Evolutionary conservation across 2,329 filamentous ascomycete species (phyloP), one percentile per base, ranked within the genome.

Genomic region (Trichoderma brevicompactum): DNA sequence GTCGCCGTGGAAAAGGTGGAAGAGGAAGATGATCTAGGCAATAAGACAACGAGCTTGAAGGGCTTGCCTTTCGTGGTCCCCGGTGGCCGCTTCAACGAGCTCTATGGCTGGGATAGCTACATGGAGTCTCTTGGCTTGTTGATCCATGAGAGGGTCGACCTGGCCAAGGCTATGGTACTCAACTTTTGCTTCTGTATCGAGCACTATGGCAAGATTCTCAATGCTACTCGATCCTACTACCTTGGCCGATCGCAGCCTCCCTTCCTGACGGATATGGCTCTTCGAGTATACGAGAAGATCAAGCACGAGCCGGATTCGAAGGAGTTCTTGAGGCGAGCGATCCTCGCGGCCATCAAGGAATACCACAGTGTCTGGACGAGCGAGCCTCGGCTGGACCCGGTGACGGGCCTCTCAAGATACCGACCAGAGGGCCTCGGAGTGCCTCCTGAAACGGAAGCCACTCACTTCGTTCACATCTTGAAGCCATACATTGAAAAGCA

Each of bases 31-130:
- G 72, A 73, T 43, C 80, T 80, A 28, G 91, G 90, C 3, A 89
- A 89, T 44, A 83, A 91, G 74, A 90, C 90, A 3, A 84, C 91
- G 74, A 90, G 89, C 3, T 81, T 96, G 46, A 84, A 85, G 41
- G 95, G 95, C 3, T 83, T 96, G 66, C 94, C 95, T 0, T 99
- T 98, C 72, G 93, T 98, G n/a, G 95, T 99, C 3, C 95, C 95
- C 0, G 95, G 95, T 66, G 95, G 95, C 28, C 88, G 95, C 36
- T 99, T 99, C 87, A 99, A 99, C 78, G 95, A 99, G 77, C 80
- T 99, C 23, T 99, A 99, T 75, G 94, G 94, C 53, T 99, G 95
- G 95, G 95, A 99, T 79, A 97, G 93, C 76, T 99, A 98, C 81
- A 98, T 99, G 93, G 92, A 94, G 76, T 95, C 94, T 5, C 83